Conservation (phyloP, 2,329 filamentous ascomycete species). For the Sclerotinia borealis region DNA sequence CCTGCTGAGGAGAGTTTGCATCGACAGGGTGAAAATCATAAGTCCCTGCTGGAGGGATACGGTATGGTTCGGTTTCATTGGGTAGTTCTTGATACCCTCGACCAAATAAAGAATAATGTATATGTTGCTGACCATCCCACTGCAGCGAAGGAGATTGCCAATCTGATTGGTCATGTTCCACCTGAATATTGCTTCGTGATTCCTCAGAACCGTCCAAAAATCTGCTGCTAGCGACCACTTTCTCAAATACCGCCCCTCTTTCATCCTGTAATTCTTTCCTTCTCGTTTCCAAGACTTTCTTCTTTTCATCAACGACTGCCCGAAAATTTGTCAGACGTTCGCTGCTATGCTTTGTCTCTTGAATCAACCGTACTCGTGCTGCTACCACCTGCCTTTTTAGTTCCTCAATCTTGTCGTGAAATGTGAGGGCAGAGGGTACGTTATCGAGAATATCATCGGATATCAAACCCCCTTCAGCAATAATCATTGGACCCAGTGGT, state of each 20-base stretch:
- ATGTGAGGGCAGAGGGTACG: constrained; percentile 44
- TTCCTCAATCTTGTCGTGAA: constrained; percentile 46
- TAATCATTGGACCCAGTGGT: constrained; percentile 35
- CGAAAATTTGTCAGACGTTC: background rate
- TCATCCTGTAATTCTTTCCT: constrained; percentile 5
- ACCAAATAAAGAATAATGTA: constrained; percentile 7
- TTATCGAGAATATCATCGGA: constrained; percentile 49
- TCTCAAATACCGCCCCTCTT: background rate
- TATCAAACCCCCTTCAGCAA: constrained; percentile 42
- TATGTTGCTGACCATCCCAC: background rate
- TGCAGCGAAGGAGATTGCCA: background rate
- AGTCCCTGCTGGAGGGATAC: background rate
- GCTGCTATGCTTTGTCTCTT: background rate
- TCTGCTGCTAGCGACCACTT: background rate
- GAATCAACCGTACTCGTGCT: background rate
- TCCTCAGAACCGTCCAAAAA: background rate
- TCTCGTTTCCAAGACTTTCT: background rate
- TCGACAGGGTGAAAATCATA: background rate
- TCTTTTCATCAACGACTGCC: background rate
- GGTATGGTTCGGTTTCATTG: background rate
- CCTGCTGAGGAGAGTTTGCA: background rate
- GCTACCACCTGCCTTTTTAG: constrained; percentile 21
- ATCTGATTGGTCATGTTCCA: background rate
- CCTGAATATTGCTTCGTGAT: background rate
- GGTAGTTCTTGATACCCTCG: background rate